phyloP scores from a whole-genome alignment of 106 monocot genomes.

The Apostasia shenzhenica region DNA sequence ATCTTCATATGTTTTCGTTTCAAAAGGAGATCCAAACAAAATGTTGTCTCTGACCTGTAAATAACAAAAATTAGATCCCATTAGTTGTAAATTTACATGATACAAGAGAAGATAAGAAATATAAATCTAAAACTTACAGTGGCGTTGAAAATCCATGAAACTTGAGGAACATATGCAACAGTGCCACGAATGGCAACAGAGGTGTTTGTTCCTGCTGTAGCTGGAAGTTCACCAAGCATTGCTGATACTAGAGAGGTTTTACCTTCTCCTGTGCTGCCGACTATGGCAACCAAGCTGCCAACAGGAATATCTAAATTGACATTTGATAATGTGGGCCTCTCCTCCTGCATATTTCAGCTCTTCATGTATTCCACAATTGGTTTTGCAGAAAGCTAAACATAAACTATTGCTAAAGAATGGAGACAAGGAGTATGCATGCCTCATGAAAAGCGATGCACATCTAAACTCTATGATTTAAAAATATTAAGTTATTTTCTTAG shows the following conservation, averaged over 20 bases:
- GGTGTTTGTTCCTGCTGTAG: constrained; percentile 50
- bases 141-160: constrained; percentile 99
- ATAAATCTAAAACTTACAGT: constrained; percentile 43
- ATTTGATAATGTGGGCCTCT: constrained; percentile 77
- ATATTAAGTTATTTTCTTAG: background rate
- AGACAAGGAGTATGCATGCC: background rate
- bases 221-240: constrained; percentile 94
- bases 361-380: background rate
- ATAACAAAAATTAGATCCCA: background rate
- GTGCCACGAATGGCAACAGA: constrained; percentile 61
- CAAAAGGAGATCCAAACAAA: constrained; percentile 89
- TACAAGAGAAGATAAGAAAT: background rate
- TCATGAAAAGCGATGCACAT: background rate
- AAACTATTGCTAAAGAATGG: background rate
- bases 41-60: constrained; percentile 87
- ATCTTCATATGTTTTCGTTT: constrained; percentile 53
- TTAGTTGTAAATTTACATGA: background rate
- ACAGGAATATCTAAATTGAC: constrained; percentile 84
- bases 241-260: constrained; percentile 95
- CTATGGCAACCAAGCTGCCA: constrained; percentile 91
- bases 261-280: constrained; percentile 97
- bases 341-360: constrained; percentile 41
- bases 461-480: background rate
- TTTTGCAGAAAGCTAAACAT: background rate
- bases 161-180: constrained; percentile 96